Evolutionary conservation across 2,329 filamentous ascomycete species (phyloP).

Genomic region (Nigrospora oryzae): DNA sequence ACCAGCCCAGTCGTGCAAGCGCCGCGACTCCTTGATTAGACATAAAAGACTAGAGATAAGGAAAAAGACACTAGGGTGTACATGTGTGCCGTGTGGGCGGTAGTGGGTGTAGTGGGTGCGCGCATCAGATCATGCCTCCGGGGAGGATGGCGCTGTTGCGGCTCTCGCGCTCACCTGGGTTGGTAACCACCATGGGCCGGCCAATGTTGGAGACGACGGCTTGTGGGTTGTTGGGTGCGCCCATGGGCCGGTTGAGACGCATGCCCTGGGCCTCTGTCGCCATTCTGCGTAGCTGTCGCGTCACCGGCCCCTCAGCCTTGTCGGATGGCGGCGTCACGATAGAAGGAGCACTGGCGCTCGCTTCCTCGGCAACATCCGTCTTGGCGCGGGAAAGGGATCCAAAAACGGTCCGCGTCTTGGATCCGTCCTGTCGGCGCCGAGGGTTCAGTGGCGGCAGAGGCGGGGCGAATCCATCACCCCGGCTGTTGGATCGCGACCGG

Average conservation of each 20-base stretch:
- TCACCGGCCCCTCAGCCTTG: conserved; percentile 26
- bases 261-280: conserved; percentile 25
- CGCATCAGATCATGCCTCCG: conserved; percentile 37
- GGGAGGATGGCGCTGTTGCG: conserved; percentile 20
- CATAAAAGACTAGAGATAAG: conserved; percentile 1
- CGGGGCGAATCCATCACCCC: conserved; percentile 28
- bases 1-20: conserved; percentile 2
- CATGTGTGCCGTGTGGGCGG: neutral
- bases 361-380: conserved; percentile 19
- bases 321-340: conserved; percentile 22
- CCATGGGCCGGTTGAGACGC: conserved; percentile 6
- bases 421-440: conserved; percentile 32
- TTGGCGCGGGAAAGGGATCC: conserved; percentile 24
- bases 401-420: conserved; percentile 29
- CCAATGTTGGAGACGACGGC: conserved; percentile 17
- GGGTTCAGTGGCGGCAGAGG: conserved; percentile 53
- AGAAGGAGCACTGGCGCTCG: conserved; percentile 19
- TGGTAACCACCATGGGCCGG: conserved; percentile 22
- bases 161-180: conserved; percentile 7
- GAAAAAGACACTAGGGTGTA: conserved; percentile 1
- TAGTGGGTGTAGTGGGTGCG: neutral
- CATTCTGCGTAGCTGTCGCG: conserved; percentile 33
- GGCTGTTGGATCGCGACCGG: conserved; percentile 29
- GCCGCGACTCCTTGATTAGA: conserved; percentile 1
- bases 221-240: conserved; percentile 8